A percentile compares a stretch with the other conserved stretches of the same genome.
Evolutionary conservation across 176 grass and related monocot species (phyloP).

Genomic region (Oryza coarctata): DNA sequence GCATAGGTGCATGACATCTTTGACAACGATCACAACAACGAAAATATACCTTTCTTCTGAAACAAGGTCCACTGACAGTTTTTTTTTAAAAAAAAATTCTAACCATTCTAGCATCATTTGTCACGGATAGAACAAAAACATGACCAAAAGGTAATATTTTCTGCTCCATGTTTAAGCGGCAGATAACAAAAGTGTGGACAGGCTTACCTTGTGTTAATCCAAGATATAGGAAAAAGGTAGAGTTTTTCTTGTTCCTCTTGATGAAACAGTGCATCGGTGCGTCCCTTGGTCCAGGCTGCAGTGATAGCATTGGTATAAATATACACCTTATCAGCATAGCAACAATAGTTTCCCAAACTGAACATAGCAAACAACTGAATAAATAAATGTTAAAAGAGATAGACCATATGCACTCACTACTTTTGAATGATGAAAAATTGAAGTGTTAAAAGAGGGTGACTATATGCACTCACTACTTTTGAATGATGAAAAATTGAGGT

Average conservation of each 20-base stretch:
- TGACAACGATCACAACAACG: neutral
- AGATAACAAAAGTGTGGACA: neutral
- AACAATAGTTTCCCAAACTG: neutral
- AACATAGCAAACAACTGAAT: neutral
- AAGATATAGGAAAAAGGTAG: conserved; percentile 62
- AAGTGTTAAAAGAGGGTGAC: neutral
- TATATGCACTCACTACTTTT: neutral
- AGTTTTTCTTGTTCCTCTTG: conserved; percentile 63
- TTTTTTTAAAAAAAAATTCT: neutral
- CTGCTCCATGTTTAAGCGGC: neutral
- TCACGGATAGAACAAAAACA: neutral
- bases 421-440: neutral
- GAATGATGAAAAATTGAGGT: neutral
- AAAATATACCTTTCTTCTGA: neutral
- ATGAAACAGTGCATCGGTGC: conserved; percentile 61
- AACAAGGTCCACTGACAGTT: neutral
- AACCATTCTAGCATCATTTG: neutral
- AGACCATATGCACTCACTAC: neutral
- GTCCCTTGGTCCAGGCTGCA: conserved; percentile 62
- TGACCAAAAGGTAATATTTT: neutral
- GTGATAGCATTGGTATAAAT: neutral
- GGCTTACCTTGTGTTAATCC: conserved; percentile 54
- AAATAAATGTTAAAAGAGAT: neutral
- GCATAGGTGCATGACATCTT: neutral
- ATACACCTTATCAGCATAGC: neutral